These are phyloP conservation scores for Candida pseudoglaebosa DNA, from an alignment of 805 yeast genomes.

Conservation along the genomic window DNA sequence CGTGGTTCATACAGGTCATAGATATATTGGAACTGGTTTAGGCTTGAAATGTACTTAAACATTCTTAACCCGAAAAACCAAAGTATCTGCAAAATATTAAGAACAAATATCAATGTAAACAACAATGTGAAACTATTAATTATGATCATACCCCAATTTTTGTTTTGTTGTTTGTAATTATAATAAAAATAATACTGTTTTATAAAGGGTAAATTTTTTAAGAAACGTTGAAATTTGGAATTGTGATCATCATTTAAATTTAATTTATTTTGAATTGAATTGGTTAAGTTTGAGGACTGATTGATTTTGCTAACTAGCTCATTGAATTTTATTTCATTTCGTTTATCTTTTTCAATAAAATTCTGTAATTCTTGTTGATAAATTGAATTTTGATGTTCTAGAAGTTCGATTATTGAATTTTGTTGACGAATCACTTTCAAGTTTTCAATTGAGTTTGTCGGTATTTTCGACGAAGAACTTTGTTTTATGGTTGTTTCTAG, in stretches of 20 bases:
- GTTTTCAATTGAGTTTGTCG: constrained; percentile 3
- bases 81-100: constrained; percentile 15
- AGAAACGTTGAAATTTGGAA: constrained; percentile 12
- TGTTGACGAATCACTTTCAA: constrained; percentile 3
- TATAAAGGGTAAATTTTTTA: constrained; percentile 25
- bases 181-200: constrained; percentile 24
- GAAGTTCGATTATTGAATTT: background rate
- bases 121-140: constrained; percentile 21
- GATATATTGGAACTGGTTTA: background rate
- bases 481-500: constrained; percentile 12
- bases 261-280: constrained; percentile 16
- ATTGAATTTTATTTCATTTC: constrained; percentile 12
- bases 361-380: constrained; percentile 14
- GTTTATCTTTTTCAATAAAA: constrained; percentile 10
- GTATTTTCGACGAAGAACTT: constrained; percentile 3
- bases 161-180: constrained; percentile 22
- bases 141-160: constrained; percentile 15
- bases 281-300: constrained; percentile 20
- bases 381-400: constrained; percentile 8
- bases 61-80: constrained; percentile 12
- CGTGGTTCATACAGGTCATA: constrained; percentile 5
- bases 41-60: constrained; percentile 11
- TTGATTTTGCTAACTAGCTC: constrained; percentile 6
- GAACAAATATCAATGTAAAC: constrained; percentile 16
- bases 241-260: constrained; percentile 6